phyloP scores from a whole-genome alignment of 1,284 basidiomycete species.

The Laetiporus sulphureus region DNA sequence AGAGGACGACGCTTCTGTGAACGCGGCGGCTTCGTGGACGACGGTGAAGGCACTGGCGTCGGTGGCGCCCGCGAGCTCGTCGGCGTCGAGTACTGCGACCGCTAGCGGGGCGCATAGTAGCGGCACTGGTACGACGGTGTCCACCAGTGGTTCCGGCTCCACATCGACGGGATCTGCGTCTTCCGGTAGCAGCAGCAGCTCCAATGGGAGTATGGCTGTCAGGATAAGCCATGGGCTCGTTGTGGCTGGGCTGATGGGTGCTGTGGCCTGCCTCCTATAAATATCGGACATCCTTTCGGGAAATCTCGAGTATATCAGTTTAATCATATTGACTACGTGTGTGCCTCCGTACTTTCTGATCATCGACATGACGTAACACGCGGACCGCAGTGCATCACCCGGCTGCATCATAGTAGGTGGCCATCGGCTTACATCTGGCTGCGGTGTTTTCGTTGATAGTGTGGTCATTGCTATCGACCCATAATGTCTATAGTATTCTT shows the following conservation, averaged over 20 bases:
- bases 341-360: no score
- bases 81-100: constrained; percentile 7
- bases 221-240: constrained; percentile 1
- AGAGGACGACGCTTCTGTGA: constrained; percentile 36
- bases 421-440: no score
- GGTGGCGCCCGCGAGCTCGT: constrained; percentile 21
- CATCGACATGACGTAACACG: no score
- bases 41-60: constrained; percentile 27
- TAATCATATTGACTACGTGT: no score
- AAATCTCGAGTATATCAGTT: no score
- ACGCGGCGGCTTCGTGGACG: constrained; percentile 45
- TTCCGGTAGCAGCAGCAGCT: neutral
- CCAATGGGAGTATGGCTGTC: neutral
- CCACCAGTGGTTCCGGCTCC: neutral
- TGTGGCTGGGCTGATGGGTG: constrained; percentile 5
- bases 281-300: constrained; percentile 2
- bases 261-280: constrained; percentile 5
- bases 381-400: no score
- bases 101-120: constrained; percentile 1
- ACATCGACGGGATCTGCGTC: constrained; percentile 1
- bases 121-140: neutral
- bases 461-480: no score
- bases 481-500: no score
- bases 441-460: no score
- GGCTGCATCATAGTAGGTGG: no score